Base-by-base conservation (phyloP, 164 flowering plant genomes). In the Vitis rotundifolia region DNA sequence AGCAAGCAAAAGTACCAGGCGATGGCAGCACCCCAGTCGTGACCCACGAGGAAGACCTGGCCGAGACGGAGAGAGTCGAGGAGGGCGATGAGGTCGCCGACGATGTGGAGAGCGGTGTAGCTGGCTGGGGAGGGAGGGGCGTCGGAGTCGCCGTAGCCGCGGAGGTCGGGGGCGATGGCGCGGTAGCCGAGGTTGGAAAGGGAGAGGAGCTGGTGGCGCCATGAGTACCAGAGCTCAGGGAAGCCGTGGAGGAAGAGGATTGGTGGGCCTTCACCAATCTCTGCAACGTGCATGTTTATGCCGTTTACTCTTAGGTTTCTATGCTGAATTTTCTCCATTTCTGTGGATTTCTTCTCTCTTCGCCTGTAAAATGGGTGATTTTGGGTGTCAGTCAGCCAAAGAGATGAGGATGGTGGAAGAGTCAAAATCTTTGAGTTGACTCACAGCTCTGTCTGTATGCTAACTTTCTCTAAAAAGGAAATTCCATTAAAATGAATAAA, bases 101-200 rank as follows among this genome's bases (percentile, higher is more conserved):
- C 87, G 12, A 89, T 67, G 73, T 89, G 93, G 64, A 83, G 28
- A 8, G 66, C 79, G 9, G 90, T 71, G 81, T 89, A 91, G 58
- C 79, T 75, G 11, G 77, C 11, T 12, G 71, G 1, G 0, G 79
- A 68, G 3, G 83, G 77, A 6, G 94, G 94, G 9, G 87, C 89
- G 66, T 90, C 94, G 26, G 92, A 76, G 78, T 86, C 95, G 16
- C 93, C 97, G 68, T 52, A 91, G 29, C 94, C 97, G 5, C 94
- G 88, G 28, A 91, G 84, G 73, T 89, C 97, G 10, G 97, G 94
- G 26, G 97, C 93, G 7, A 90, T 75, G 14, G 81, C 75, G 3
- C 90, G 83, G 85, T 81, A 88, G 29, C 89, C 92, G 0, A 59
- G 67, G 73, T 87, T 65, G 14, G 89, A 74, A 11, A 88, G 86